Evolutionary conservation across 75 land plant genomes (phyloP).

Genomic region (Gnetum montanum): DNA sequence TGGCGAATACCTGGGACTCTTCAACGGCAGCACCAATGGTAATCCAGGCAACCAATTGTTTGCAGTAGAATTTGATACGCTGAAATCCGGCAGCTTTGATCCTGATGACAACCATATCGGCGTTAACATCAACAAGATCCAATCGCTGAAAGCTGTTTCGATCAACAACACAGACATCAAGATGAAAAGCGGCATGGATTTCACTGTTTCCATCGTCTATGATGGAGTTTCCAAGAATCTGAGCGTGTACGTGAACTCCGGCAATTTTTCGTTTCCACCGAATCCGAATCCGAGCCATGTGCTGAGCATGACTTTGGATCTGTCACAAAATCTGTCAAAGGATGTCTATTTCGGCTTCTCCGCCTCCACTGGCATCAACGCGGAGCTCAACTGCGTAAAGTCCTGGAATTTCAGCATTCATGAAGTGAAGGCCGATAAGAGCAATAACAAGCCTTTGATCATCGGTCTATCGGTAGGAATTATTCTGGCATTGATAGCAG

Average conservation of each 20-base stretch:
- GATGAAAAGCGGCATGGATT: background rate
- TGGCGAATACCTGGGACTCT: conserved; percentile 49
- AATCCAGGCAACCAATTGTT: conserved; percentile 16
- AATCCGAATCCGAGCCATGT: background rate
- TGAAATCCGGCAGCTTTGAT: conserved; percentile 14
- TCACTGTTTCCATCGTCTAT: conserved; percentile 45
- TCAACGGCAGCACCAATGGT: conserved; percentile 36
- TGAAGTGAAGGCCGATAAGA: background rate
- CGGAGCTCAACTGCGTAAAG: conserved; percentile 41
- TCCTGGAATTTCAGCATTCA: background rate
- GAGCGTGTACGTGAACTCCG: conserved; percentile 8
- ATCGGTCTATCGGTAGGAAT: conserved; percentile 11
- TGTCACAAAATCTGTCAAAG: conserved; percentile 12
- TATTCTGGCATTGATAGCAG: conserved; percentile 2
- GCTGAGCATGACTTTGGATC: conserved; percentile 13
- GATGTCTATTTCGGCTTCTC: conserved; percentile 50
- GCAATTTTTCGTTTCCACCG: conserved; percentile 9
- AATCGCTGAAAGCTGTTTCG: conserved; percentile 9
- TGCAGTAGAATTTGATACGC: conserved; percentile 47
- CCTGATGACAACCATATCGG: conserved; percentile 55
- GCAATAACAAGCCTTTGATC: conserved; percentile 3
- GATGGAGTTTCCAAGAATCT: conserved; percentile 15
- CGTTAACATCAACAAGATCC: conserved; percentile 38
- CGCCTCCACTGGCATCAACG: conserved; percentile 33
- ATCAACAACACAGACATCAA: conserved; percentile 11